Percentiles rank a stretch among this genome's conserved stretches.
phyloP scores from a whole-genome alignment of 2,329 filamentous ascomycete genomes.

The Colletotrichum sp. region DNA sequence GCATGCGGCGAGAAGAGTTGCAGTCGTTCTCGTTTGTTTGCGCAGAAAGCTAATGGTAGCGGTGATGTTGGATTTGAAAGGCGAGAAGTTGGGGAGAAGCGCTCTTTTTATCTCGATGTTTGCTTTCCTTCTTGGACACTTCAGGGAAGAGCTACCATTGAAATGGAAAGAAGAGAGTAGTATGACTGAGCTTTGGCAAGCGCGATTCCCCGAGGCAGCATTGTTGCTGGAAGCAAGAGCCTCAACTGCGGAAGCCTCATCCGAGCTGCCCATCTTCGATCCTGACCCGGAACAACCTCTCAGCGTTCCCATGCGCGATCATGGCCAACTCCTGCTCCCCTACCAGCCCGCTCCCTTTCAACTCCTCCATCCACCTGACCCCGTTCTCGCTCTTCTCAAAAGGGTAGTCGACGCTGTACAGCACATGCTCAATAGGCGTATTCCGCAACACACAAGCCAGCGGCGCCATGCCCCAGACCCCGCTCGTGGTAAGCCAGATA shows the following conservation, averaged over 20 bases:
- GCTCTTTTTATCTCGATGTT: background rate
- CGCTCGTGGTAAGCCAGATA: conserved; percentile 62
- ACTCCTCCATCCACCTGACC: conserved; percentile 49
- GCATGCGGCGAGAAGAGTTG: background rate
- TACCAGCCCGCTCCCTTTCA: conserved; percentile 55
- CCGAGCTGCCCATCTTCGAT: background rate
- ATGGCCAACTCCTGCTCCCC: conserved; percentile 50
- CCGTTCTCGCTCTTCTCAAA: conserved; percentile 57
- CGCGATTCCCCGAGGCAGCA: background rate
- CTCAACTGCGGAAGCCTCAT: background rate
- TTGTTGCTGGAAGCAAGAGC: background rate
- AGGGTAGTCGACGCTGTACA: conserved; percentile 65
- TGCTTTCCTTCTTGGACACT: background rate
- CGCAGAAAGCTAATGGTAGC: background rate
- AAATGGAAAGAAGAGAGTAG: background rate
- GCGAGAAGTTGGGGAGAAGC: background rate
- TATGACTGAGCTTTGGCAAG: background rate
- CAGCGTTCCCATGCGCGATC: conserved; percentile 57
- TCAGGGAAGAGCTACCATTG: background rate
- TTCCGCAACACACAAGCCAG: conserved; percentile 49
- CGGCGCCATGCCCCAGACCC: conserved; percentile 54
- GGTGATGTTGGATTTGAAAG: background rate
- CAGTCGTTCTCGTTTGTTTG: background rate
- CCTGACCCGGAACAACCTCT: conserved; percentile 45
- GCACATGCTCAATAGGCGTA: conserved; percentile 52